These are phyloP conservation scores for Henckelia pumila DNA, from an alignment of 257 asterid genomes.

Conservation along the genomic window DNA sequence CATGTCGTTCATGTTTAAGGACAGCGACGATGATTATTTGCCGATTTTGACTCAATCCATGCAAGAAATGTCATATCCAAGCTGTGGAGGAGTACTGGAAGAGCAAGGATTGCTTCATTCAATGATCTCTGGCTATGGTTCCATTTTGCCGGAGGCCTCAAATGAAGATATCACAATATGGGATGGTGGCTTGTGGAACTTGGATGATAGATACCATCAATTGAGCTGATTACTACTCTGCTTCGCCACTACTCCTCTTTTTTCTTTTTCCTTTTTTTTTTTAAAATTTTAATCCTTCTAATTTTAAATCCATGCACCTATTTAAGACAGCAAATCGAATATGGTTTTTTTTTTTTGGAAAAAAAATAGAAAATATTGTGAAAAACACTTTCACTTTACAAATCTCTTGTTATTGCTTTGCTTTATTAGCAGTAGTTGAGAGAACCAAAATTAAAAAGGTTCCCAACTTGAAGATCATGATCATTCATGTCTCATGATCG, in stretches of 20 bases:
- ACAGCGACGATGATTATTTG: slow-evolving; percentile 23
- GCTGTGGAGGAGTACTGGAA: background rate
- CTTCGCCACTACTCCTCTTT: background rate
- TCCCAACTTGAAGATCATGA: background rate
- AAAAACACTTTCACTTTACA: too few relatives aligned
- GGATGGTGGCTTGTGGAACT: slow-evolving; percentile 69
- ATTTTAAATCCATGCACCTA: background rate
- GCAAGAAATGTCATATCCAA: slow-evolving; percentile 36
- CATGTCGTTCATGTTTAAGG: slow-evolving; percentile 38
- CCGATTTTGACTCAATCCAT: slow-evolving; percentile 33
- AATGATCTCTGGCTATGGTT: slow-evolving; percentile 35
- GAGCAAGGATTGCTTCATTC: slow-evolving; percentile 35
- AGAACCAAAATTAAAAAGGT: background rate
- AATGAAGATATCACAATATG: slow-evolving; percentile 46
- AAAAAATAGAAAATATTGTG: background rate
- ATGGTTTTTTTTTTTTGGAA: background rate
- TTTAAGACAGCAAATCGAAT: background rate
- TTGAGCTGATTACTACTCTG: slow-evolving; percentile 30
- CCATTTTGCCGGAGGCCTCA: slow-evolving; percentile 34
- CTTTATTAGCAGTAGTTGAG: background rate
- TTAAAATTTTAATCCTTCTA: background rate
- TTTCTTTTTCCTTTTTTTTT: too few relatives aligned
- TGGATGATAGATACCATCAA: slow-evolving; percentile 45
- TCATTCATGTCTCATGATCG: too few relatives aligned
- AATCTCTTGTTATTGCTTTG: background rate